Conservation (phyloP, 2,329 filamentous ascomycete genomes). For the Lachnellula hyalina region DNA sequence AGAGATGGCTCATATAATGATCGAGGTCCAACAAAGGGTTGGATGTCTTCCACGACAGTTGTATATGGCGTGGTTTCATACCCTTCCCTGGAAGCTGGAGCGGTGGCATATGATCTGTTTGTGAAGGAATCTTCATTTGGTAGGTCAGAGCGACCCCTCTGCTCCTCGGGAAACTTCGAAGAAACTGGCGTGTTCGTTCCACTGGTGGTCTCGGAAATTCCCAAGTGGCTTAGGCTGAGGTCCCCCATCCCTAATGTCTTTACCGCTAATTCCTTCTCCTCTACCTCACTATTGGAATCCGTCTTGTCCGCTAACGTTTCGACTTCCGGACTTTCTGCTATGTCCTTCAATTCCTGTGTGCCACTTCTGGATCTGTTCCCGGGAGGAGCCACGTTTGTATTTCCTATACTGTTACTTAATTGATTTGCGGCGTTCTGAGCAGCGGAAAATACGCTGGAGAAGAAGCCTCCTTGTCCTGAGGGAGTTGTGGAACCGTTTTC, state of each 20-base stretch:
- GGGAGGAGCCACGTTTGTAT: slow-evolving; percentile 52
- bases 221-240: slow-evolving; percentile 81
- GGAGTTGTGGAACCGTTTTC: slow-evolving; percentile 54
- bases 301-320: slow-evolving; percentile 32
- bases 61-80: slow-evolving; percentile 17
- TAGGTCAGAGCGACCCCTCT: slow-evolving; percentile 22
- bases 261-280: slow-evolving; percentile 68
- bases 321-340: slow-evolving; percentile 26
- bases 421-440: slow-evolving; percentile 86
- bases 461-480: slow-evolving; percentile 67
- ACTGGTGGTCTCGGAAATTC: slow-evolving; percentile 60
- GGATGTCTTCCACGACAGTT: slow-evolving; percentile 22
- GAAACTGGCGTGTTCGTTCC: slow-evolving; percentile 50
- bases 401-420: slow-evolving; percentile 69
- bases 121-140: slow-evolving; percentile 20
- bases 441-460: slow-evolving; percentile 86
- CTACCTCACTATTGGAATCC: slow-evolving; percentile 30
- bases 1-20: slow-evolving; percentile 46
- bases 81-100: slow-evolving; percentile 13
- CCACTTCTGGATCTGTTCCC: slow-evolving; percentile 39
- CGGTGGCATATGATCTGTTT: not conserved
- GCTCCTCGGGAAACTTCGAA: slow-evolving; percentile 47
- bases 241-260: slow-evolving; percentile 87
- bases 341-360: slow-evolving; percentile 29
- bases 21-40: slow-evolving; percentile 34